These are phyloP conservation scores for Alternaria panax DNA, from an alignment of 2,329 filamentous ascomycete species.

Conservation along the genomic window DNA sequence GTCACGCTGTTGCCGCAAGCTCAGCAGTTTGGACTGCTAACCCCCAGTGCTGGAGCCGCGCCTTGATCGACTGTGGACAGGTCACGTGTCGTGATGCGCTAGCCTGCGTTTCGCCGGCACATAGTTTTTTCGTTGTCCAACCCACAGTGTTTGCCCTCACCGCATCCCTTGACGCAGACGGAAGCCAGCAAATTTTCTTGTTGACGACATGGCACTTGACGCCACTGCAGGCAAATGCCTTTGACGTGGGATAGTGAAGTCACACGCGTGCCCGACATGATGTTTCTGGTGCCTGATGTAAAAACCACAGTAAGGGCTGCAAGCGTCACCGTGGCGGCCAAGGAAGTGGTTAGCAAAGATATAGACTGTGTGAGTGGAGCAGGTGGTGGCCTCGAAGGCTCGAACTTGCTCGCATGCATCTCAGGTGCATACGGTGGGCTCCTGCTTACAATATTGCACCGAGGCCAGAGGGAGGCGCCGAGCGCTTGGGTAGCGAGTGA, in stretches of 20 bases:
- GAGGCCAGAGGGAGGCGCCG: constrained; percentile 26
- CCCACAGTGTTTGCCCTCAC: constrained; percentile 4
- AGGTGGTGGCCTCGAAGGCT: constrained; percentile 20
- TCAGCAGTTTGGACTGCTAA: not conserved
- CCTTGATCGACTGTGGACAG: not conserved
- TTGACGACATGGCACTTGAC: constrained; percentile 4
- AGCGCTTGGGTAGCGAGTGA: constrained; percentile 31
- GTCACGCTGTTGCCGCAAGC: not conserved
- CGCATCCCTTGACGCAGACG: constrained; percentile 8
- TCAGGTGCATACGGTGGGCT: constrained; percentile 15
- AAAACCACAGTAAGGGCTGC: constrained; percentile 5
- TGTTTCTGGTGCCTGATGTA: constrained; percentile 12
- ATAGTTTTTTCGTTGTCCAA: not conserved
- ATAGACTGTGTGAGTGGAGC: constrained; percentile 24
- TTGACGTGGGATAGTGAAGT: constrained; percentile 3
- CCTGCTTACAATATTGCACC: constrained; percentile 30
- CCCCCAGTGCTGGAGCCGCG: not conserved
- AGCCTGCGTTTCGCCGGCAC: not conserved
- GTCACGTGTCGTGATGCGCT: not conserved
- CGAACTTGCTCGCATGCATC: constrained; percentile 22
- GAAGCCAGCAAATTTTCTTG: not conserved
- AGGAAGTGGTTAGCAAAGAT: constrained; percentile 12
- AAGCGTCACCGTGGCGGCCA: constrained; percentile 8
- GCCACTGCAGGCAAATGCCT: constrained; percentile 11
- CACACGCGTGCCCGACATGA: constrained; percentile 9